phyloP scores from a whole-genome alignment of 23 red algal species.

The Agarophyton chilense region DNA sequence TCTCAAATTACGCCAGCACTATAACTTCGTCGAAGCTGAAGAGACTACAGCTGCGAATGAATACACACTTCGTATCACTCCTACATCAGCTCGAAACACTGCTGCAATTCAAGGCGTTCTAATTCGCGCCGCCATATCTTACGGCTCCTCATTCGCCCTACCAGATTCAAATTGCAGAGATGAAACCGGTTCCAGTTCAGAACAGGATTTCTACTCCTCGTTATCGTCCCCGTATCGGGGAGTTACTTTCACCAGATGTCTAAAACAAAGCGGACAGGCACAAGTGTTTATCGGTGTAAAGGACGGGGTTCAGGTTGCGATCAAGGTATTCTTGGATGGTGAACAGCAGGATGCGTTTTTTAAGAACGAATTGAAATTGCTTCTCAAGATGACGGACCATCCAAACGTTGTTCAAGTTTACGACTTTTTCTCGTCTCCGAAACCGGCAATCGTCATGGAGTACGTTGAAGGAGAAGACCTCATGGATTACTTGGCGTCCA shows the following conservation, averaged over 20 bases:
- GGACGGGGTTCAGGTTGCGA: conserved; percentile 25
- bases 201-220: not conserved
- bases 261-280: conserved; percentile 65
- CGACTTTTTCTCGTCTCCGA: conserved; percentile 60
- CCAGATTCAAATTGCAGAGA: not conserved
- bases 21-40: not conserved
- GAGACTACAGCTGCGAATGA: not conserved
- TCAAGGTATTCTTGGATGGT: conserved; percentile 59
- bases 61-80: not conserved
- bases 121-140: not conserved
- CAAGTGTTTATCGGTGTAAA: conserved; percentile 26
- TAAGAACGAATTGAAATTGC: conserved; percentile 37
- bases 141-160: not conserved
- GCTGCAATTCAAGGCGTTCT: not conserved
- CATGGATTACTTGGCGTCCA: conserved; percentile 40
- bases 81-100: conserved; percentile 17
- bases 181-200: not conserved
- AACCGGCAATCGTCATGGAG: conserved; percentile 58
- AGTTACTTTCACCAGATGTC: not conserved
- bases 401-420: conserved; percentile 68
- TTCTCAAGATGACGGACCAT: conserved; percentile 59
- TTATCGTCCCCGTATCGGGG: conserved; percentile 37
- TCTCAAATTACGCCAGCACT: conserved; percentile 2
- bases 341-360: conserved; percentile 40
- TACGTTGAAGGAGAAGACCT: conserved; percentile 52